These are phyloP conservation scores for Solanum habrochaites DNA, from an alignment of 257 asterid genomes.

Conservation along the genomic window DNA sequence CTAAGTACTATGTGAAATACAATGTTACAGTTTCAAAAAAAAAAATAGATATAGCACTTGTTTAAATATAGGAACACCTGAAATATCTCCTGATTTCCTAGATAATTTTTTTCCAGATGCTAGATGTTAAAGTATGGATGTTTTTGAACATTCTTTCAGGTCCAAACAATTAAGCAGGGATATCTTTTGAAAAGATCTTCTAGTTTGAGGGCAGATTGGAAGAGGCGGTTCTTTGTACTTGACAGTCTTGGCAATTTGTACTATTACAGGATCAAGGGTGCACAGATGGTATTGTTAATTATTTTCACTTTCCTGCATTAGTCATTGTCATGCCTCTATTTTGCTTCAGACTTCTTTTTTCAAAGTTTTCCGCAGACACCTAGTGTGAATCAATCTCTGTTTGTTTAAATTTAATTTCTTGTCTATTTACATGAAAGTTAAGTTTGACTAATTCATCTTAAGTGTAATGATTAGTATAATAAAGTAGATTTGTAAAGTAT, in stretches of 20 bases:
- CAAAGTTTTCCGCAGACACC: neutral
- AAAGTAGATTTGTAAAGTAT: neutral
- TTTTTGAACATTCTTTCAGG: conserved; percentile 24
- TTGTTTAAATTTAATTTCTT: neutral
- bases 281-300: conserved; percentile 6
- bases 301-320: neutral
- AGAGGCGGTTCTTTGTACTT: conserved; percentile 88
- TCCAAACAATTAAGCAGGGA: conserved; percentile 88
- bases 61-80: neutral
- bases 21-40: no score
- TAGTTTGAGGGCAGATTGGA: conserved; percentile 95
- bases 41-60: neutral
- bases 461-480: neutral
- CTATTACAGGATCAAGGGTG: conserved; percentile 78
- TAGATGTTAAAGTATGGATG: neutral
- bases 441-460: neutral
- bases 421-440: neutral
- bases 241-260: conserved; percentile 85
- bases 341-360: neutral
- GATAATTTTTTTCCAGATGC: neutral
- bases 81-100: neutral
- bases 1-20: no score
- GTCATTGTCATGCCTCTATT: neutral
- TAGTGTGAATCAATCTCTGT: neutral
- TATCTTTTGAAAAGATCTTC: conserved; percentile 88